Base-by-base conservation (phyloP, 2,329 filamentous ascomycete genomes). In the Cercospora beticola region DNA sequence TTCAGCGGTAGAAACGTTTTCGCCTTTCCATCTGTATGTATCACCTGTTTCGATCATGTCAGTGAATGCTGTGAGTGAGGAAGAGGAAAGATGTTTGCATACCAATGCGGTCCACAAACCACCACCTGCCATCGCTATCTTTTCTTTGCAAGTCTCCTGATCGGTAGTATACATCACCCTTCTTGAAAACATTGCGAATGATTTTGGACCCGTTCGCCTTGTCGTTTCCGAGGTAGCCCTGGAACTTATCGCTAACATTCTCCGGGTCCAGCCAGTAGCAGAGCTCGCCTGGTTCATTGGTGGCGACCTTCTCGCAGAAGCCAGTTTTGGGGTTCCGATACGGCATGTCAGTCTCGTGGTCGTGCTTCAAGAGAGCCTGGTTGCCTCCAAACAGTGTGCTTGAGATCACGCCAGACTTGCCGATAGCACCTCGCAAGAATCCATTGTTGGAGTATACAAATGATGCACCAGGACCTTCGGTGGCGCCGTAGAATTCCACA, bases 91-190 rank as follows among this genome's bases (percentile, higher is more conserved):
- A 26, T 28, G 9, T n/a, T 52, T 23, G 46, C 61, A 18, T 63
- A 63, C 61, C 62, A 70, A 93, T 90, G 59, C 90, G 89, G 80
- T 97, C 93, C 66, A 89, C 88, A 81, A 97, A 97, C 82, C 86
- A 95, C 78, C 89, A 86, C 2, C 89, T 84, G 5, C 92, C 92
- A 67, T 95, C 89, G 0, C 70, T 68, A 71, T 93, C 90, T 81
- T 86, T 87, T n/a, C 89, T 85, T 33, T 95, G 81, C 18, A 95
- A 85, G 75, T 97, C 93, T n/a, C 93, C 93, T 0, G 92, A 90
- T 26, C 92, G 88, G 83, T 93, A 96, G 84, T 88, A 97, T 0
- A 88, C 89, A 75, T 97, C 93, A 14, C 91, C 92, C 75, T 90
- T 90, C 68, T 81, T 82, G 71, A 95, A 87, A 2, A 95, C 91